Conservation (phyloP, 169 alveolate genomes). For the Babesia gibsoni region DNA sequence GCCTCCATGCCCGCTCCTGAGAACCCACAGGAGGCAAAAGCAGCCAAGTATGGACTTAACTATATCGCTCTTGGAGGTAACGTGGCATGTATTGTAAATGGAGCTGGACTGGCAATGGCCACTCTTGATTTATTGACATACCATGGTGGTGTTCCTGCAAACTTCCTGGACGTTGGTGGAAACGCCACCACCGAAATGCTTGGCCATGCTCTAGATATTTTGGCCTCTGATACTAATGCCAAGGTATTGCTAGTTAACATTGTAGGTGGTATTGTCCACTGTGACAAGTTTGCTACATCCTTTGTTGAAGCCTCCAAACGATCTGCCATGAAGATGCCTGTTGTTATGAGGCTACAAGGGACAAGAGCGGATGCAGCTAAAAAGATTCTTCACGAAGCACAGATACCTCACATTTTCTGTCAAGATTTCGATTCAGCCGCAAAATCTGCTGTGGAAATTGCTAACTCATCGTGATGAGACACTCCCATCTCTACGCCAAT, state of each 20-base stretch:
- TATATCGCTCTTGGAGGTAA: slow-evolving; percentile 92
- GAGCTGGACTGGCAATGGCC: slow-evolving; percentile 99
- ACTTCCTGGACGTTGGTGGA: slow-evolving; percentile 97
- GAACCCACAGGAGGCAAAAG: slow-evolving; percentile 86
- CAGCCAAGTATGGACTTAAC: slow-evolving; percentile 85
- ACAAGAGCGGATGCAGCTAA: slow-evolving; percentile 90
- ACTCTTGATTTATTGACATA: slow-evolving; percentile 87
- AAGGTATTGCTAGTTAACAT: slow-evolving; percentile 91
- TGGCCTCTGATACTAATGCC: slow-evolving; percentile 84
- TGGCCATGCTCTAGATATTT: slow-evolving; percentile 86
- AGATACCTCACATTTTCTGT: slow-evolving; percentile 78
- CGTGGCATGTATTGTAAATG: slow-evolving; percentile 93
- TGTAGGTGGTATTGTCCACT: slow-evolving; percentile 94
- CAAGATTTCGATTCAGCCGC: slow-evolving; percentile 90
- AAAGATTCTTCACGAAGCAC: slow-evolving; percentile 77
- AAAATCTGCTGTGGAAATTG: slow-evolving; percentile 84
- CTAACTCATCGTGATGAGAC: slow-evolving; percentile 45
- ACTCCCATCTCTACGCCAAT: background rate
- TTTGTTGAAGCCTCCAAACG: slow-evolving; percentile 84
- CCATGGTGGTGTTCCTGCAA: slow-evolving; percentile 93
- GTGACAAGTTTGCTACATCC: slow-evolving; percentile 89
- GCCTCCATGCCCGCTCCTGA: slow-evolving; percentile 73
- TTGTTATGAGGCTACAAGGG: slow-evolving; percentile 91
- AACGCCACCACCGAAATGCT: slow-evolving; percentile 88
- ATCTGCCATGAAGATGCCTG: slow-evolving; percentile 82